These are phyloP conservation scores for Fusarium buharicum DNA, from an alignment of 2,329 filamentous ascomycete genomes.

Conservation along the genomic window DNA sequence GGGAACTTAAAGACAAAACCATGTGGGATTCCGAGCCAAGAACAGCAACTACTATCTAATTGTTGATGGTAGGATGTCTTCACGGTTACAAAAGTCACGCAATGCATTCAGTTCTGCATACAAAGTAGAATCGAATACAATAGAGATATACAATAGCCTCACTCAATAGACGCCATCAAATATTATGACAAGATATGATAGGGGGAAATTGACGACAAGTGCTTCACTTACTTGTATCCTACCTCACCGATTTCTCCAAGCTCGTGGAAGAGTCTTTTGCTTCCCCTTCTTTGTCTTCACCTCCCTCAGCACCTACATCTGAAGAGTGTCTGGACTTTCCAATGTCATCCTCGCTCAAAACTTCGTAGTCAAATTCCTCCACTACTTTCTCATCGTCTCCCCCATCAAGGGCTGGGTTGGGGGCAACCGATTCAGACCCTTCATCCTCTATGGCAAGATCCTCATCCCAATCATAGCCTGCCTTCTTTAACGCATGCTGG, in stretches of 20 bases:
- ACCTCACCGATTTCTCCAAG: neutral
- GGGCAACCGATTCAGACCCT: neutral
- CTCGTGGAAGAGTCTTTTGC: neutral
- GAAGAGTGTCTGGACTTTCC: neutral
- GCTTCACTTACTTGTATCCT: too few species aligned
- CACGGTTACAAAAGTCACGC: too few species aligned
- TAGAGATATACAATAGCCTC: too few species aligned
- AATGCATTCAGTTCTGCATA: too few species aligned
- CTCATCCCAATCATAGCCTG: conserved; percentile 2
- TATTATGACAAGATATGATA: too few species aligned
- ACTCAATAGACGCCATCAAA: too few species aligned
- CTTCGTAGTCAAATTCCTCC: conserved; percentile 9
- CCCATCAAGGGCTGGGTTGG: neutral
- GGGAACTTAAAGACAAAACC: too few species aligned
- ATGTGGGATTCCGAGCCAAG: too few species aligned
- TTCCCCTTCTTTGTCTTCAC: neutral
- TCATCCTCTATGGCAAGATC: neutral
- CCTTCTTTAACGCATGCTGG: neutral
- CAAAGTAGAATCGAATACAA: too few species aligned
- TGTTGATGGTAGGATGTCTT: too few species aligned
- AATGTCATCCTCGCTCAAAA: conserved; percentile 2
- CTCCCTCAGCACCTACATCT: neutral
- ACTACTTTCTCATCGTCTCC: neutral
- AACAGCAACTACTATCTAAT: too few species aligned
- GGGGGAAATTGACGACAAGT: too few species aligned